These are phyloP conservation scores for Colletotrichum theobromicola DNA, from an alignment of 2,329 filamentous ascomycete species.

Conservation along the genomic window DNA sequence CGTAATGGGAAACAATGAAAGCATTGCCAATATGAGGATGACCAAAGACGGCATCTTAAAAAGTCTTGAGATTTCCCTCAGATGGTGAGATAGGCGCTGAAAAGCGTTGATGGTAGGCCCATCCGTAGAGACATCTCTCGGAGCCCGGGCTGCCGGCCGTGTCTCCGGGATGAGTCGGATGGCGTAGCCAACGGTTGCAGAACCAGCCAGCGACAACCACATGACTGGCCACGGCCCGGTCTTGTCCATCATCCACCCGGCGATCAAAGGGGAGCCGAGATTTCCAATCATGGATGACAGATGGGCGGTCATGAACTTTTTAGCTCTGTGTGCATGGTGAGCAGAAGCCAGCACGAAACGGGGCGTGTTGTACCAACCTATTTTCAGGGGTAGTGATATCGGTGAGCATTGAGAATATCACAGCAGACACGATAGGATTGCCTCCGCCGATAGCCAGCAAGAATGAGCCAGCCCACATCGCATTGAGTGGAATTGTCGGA, in stretches of 20 bases:
- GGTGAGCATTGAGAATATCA: conserved; percentile 38
- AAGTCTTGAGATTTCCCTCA: neutral
- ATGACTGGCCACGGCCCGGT: conserved; percentile 32
- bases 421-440: conserved; percentile 31
- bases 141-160: neutral
- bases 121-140: neutral
- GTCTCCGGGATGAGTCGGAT: neutral
- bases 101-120: neutral
- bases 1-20: conserved; percentile 2
- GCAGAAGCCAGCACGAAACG: neutral
- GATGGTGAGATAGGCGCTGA: neutral
- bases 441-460: conserved; percentile 40
- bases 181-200: neutral
- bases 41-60: conserved; percentile 13
- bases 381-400: conserved; percentile 41
- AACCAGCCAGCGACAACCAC: neutral
- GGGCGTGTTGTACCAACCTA: neutral
- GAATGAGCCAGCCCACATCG: neutral
- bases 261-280: conserved; percentile 39
- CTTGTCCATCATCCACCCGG: conserved; percentile 38
- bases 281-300: conserved; percentile 35
- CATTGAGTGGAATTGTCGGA: conserved; percentile 22
- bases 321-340: conserved; percentile 29
- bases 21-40: conserved; percentile 29
- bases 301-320: conserved; percentile 36